Conservation (phyloP, 1,284 basidiomycete species). For the Moesziomyces parantarcticus region DNA sequence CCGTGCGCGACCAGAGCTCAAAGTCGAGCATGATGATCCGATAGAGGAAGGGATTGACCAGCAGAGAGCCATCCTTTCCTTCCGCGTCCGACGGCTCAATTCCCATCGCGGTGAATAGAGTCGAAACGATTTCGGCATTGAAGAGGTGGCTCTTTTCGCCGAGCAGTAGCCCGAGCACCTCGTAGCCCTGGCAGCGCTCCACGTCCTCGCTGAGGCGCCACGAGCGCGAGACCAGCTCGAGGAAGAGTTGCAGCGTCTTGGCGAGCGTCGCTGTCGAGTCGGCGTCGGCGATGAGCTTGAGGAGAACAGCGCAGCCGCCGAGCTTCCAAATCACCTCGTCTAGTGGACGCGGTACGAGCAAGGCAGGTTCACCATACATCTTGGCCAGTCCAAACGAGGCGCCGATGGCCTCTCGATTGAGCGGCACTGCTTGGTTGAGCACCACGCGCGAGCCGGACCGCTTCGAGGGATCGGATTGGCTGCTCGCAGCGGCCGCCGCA, state of each 20-base stretch:
- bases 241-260: slow-evolving; percentile 77
- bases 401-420: slow-evolving; percentile 42
- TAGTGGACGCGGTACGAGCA: slow-evolving; percentile 75
- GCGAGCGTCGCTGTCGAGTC: slow-evolving; percentile 78
- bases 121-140: slow-evolving; percentile 80
- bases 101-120: slow-evolving; percentile 84
- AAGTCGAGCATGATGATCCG: slow-evolving; percentile 86
- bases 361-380: slow-evolving; percentile 67
- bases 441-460: slow-evolving; percentile 36
- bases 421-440: slow-evolving; percentile 51
- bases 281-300: slow-evolving; percentile 74
- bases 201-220: slow-evolving; percentile 74
- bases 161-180: slow-evolving; percentile 81
- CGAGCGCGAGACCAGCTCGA: slow-evolving; percentile 80
- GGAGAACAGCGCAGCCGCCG: slow-evolving; percentile 81
- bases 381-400: slow-evolving; percentile 47
- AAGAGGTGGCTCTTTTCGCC: slow-evolving; percentile 79
- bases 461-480: slow-evolving; percentile 17
- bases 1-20: slow-evolving; percentile 84
- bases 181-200: slow-evolving; percentile 72
- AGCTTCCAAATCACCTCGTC: slow-evolving; percentile 84
- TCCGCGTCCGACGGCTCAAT: slow-evolving; percentile 72
- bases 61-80: slow-evolving; percentile 71
- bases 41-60: slow-evolving; percentile 85
- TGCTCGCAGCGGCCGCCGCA: background rate